Conservation (phyloP, 2,329 filamentous ascomycete genomes). For the Verruconis gallopava region DNA sequence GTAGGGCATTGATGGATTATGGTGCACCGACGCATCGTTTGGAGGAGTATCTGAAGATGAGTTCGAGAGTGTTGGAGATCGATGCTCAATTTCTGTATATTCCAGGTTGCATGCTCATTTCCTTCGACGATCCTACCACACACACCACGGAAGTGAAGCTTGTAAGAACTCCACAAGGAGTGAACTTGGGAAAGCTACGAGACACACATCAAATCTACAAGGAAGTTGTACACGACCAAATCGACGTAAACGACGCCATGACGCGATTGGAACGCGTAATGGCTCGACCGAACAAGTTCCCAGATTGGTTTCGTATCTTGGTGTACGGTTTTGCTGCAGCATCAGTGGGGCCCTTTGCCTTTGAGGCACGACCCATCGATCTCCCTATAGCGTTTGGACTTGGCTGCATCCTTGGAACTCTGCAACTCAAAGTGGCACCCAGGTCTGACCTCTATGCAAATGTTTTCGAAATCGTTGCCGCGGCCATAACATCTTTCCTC, state of each 20-base stretch:
- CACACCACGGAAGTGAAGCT: slow-evolving; percentile 74
- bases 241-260: slow-evolving; percentile 58
- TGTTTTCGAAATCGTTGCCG: slow-evolving; percentile 37
- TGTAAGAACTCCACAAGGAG: slow-evolving; percentile 52
- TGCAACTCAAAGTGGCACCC: slow-evolving; percentile 64
- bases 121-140: slow-evolving; percentile 62
- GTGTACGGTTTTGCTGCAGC: slow-evolving; percentile 66
- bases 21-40: slow-evolving; percentile 83
- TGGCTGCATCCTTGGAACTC: slow-evolving; percentile 57
- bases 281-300: slow-evolving; percentile 41
- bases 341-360: slow-evolving; percentile 67
- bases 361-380: slow-evolving; percentile 63
- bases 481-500: slow-evolving; percentile 36
- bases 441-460: slow-evolving; percentile 55
- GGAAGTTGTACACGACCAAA: slow-evolving; percentile 65
- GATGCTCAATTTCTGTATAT: slow-evolving; percentile 84
- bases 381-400: slow-evolving; percentile 65
- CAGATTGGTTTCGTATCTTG: slow-evolving; percentile 38
- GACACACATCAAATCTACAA: slow-evolving; percentile 71
- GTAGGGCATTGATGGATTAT: slow-evolving; percentile 75
- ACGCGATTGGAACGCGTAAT: slow-evolving; percentile 50
- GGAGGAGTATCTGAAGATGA: slow-evolving; percentile 87
- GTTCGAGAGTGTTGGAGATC: slow-evolving; percentile 74
- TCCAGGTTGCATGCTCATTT: slow-evolving; percentile 87
- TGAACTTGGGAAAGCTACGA: slow-evolving; percentile 60